A percentile compares a stretch with the other conserved stretches of the same genome.
Conservation (phyloP, 805 yeast genomes). For the Wickerhamiella kurtzmanii region DNA sequence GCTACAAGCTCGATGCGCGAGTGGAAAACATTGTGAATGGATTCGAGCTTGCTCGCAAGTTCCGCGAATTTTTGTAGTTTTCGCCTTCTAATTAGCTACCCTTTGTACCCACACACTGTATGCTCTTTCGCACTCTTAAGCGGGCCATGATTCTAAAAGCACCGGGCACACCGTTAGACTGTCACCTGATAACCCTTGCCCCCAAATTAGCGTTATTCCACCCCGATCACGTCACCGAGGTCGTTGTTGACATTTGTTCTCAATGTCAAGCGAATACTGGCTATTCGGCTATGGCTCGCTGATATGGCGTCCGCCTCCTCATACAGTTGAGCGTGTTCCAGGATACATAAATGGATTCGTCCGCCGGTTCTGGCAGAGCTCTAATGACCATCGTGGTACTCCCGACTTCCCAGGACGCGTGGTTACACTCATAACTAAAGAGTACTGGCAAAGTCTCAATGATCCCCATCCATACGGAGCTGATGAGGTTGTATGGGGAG, state of each 20-base stretch:
- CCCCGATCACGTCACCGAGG: not conserved
- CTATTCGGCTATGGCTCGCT: constrained; percentile 83
- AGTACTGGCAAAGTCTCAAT: constrained; percentile 35
- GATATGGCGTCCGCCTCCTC: constrained; percentile 82
- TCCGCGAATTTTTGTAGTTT: not conserved
- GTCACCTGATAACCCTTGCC: not conserved
- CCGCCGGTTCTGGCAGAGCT: constrained; percentile 83
- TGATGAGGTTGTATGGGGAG: constrained; percentile 48
- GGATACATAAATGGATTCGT: constrained; percentile 67
- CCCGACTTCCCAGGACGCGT: constrained; percentile 82
- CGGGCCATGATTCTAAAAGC: too few relatives aligned
- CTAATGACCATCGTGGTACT: constrained; percentile 83
- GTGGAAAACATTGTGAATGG: constrained; percentile 82
- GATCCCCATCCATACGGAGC: constrained; percentile 29
- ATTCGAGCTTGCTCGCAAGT: constrained; percentile 38
- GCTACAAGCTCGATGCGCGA: constrained; percentile 74
- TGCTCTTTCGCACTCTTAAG: too few relatives aligned
- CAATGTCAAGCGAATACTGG: constrained; percentile 35
- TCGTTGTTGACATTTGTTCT: not conserved
- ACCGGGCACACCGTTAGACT: too few relatives aligned
- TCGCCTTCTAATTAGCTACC: too few relatives aligned
- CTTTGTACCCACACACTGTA: too few relatives aligned
- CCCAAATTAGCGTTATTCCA: not conserved
- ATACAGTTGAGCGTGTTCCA: constrained; percentile 44
- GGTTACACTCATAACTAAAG: constrained; percentile 58